Base-by-base conservation (phyloP, 768 basidiomycete genomes). In the Hypholoma sublateritium region DNA sequence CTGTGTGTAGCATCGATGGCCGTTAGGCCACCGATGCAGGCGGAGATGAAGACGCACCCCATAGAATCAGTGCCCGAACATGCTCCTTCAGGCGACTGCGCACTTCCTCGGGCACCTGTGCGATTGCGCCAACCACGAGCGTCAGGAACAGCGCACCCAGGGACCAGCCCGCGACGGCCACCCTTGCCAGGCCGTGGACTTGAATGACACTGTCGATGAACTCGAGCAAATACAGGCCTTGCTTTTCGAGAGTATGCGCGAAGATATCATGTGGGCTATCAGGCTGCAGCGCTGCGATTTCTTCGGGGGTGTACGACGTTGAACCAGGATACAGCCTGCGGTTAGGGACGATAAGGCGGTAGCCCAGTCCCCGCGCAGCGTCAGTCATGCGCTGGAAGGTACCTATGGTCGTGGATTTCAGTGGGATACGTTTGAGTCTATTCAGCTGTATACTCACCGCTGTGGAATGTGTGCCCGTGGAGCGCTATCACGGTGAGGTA, bases 341-440 rank as follows among this genome's bases (percentile, higher is more conserved):
- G 35, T 50, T 50, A 21, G 49, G 49, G 7, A 37, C 34, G 32
- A 50, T 50, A 14, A 50, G 17, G 7, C 49, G 49, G 37, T 36
- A 50, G n/a, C 49, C 49, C 7, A 35, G 37, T 3, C 16, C 32
- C 1, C n/a, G 13, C 6, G 49, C 49, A 3, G n/a, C 12, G 16
- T 50, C 49, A 5, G 34, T 17, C 49, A 50, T 50, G n/a, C n/a
- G 49, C n/a, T 37, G 17, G 49, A 50, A 50, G 17, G 35, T 50
- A 4, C 49, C 49, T 50, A 21, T 16, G n/a, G 28, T 32, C 5
- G 2, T 9, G n/a, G 7, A 9, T 14, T 24, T 44, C 43, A 44
- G 17, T 9, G 5, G 28, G 2, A 5, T 19, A 44, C 17, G 19
- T 11, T 22, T 17, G 5, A 22, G 19, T 32, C 5, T 32, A 32